A percentile compares a stretch with the other conserved stretches of the same genome.
phyloP scores from a whole-genome alignment of 768 basidiomycete species.

The Termitomyces sp. region DNA sequence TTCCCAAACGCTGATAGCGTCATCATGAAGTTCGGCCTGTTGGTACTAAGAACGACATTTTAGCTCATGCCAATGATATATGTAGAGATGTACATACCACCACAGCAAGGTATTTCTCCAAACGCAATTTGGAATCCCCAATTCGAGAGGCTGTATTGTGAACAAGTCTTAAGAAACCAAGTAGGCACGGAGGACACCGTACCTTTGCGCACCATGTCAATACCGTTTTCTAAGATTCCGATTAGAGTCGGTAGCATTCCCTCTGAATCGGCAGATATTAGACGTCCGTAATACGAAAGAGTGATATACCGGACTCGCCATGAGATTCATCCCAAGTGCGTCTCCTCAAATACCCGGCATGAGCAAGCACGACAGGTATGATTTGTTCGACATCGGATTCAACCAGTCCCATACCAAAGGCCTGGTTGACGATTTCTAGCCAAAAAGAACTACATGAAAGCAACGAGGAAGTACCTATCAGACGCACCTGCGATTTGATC shows the following conservation, averaged over 20 bases:
- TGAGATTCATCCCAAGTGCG: conserved; percentile 38
- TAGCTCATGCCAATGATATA: not conserved
- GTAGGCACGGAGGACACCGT: conserved; percentile 5
- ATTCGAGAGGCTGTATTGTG: conserved; percentile 42
- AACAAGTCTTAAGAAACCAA: not conserved
- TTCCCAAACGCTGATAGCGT: conserved; percentile 58
- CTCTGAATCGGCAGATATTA: conserved; percentile 26
- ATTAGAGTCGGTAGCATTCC: conserved; percentile 48
- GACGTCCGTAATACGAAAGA: not conserved
- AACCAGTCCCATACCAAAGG: conserved; percentile 49
- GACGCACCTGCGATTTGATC: conserved; percentile 2
- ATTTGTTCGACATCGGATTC: conserved; percentile 59
- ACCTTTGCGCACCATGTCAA: conserved; percentile 58
- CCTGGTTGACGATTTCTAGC: conserved; percentile 53
- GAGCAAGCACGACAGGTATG: conserved; percentile 55
- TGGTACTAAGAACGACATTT: conserved; percentile 11
- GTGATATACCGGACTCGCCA: conserved; percentile 20
- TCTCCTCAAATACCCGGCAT: conserved; percentile 60
- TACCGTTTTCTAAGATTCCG: conserved; percentile 55
- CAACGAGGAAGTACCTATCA: not conserved
- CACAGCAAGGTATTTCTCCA: conserved; percentile 79
- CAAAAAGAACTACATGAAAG: conserved; percentile 1
- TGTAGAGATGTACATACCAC: conserved; percentile 45
- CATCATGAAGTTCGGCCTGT: conserved; percentile 42
- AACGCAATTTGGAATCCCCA: conserved; percentile 71